These are phyloP conservation scores for Penicillium sp. DNA, from an alignment of 2,329 filamentous ascomycete species.

Conservation along the genomic window DNA sequence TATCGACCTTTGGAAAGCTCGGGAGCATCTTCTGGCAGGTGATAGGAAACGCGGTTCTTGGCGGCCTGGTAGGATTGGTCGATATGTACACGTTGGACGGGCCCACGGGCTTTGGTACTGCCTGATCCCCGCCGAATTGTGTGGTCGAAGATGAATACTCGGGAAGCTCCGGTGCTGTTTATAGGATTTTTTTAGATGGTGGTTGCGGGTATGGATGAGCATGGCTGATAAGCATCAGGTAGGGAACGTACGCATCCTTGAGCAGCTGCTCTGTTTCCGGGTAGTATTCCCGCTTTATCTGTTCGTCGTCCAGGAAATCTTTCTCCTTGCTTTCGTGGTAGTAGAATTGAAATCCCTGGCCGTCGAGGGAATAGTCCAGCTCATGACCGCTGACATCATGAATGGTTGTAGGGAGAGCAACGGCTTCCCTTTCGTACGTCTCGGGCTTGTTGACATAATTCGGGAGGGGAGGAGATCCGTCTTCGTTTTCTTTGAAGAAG, in stretches of 20 bases:
- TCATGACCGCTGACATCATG: conserved; percentile 46
- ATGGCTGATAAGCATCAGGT: background rate
- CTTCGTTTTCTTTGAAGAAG: conserved; percentile 47
- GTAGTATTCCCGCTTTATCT: conserved; percentile 47
- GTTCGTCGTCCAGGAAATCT: conserved; percentile 44
- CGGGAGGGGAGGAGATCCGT: conserved; percentile 45
- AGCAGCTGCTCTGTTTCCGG: conserved; percentile 50
- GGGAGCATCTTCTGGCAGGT: conserved; percentile 47
- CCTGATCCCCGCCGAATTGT: conserved; percentile 47
- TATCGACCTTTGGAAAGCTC: conserved; percentile 46
- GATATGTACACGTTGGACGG: conserved; percentile 54
- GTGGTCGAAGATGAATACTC: conserved; percentile 53
- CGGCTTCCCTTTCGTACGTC: conserved; percentile 45
- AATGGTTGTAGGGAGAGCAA: conserved; percentile 40
- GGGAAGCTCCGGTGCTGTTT: conserved; percentile 42
- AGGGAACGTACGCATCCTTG: conserved; percentile 38
- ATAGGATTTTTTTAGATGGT: background rate
- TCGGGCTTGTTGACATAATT: conserved; percentile 37
- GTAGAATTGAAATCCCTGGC: conserved; percentile 49
- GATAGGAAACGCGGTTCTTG: conserved; percentile 44
- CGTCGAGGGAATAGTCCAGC: conserved; percentile 47
- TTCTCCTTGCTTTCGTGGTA: conserved; percentile 41
- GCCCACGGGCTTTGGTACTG: conserved; percentile 39
- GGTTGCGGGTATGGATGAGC: background rate
- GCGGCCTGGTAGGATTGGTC: conserved; percentile 51